Conservation (phyloP, 345 rosid genomes). For the Salix brachista region DNA sequence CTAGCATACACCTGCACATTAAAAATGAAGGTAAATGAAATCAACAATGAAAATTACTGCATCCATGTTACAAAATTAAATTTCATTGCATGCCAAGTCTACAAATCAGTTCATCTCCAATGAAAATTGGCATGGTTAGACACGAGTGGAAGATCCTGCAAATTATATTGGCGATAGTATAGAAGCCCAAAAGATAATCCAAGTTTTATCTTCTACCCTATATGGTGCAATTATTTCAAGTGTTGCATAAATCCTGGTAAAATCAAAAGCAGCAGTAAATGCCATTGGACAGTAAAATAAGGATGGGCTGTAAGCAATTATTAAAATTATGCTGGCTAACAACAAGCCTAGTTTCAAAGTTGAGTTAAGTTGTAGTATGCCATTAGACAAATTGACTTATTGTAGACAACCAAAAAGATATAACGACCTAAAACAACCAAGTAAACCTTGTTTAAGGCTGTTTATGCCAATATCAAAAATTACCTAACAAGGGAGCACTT, state of each 20-base stretch:
- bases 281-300: background rate
- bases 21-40: conserved; percentile 5
- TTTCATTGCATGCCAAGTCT: background rate
- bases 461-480: no score
- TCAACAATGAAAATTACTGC: background rate
- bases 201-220: background rate
- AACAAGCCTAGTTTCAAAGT: background rate
- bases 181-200: background rate
- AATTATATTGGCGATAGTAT: no score
- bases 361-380: background rate
- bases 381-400: background rate
- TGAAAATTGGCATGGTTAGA: background rate
- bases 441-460: background rate
- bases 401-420: background rate
- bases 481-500: background rate
- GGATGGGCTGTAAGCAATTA: background rate
- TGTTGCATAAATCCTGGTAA: background rate
- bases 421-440: background rate
- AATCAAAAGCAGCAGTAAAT: background rate
- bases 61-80: background rate
- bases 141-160: no score
- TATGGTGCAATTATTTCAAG: background rate
- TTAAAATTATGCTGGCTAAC: background rate
- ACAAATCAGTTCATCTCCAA: background rate
- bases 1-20: conserved; percentile 65